Percentiles rank a stretch among this genome's conserved stretches.
phyloP scores from a whole-genome alignment of 2,329 filamentous ascomycete species.

The Monosporascus sp. region DNA sequence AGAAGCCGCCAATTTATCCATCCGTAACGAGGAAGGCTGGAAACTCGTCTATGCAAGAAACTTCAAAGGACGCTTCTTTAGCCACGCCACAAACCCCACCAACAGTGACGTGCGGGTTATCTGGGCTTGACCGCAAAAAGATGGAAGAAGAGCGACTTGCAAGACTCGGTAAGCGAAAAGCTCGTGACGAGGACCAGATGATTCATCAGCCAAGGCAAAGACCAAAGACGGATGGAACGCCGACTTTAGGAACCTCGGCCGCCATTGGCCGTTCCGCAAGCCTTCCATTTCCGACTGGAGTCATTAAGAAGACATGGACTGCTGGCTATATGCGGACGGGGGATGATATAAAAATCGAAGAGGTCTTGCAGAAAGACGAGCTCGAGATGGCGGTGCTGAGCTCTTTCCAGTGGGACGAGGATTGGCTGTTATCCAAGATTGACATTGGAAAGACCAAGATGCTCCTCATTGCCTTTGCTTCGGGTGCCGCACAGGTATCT shows the following conservation, averaged over 20 bases:
- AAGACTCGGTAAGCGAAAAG: conserved; percentile 59
- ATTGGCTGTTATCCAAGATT: conserved; percentile 73
- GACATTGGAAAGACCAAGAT: conserved; percentile 55
- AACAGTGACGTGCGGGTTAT: conserved; percentile 6
- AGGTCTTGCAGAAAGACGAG: conserved; percentile 69
- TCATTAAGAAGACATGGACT: conserved; percentile 78
- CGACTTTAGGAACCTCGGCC: background rate
- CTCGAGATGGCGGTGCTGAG: conserved; percentile 77
- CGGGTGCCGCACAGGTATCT: conserved; percentile 46
- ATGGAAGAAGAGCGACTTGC: conserved; percentile 84
- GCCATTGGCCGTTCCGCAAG: background rate
- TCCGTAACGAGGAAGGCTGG: conserved; percentile 13
- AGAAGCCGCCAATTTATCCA: conserved; percentile 15
- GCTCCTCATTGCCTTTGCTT: conserved; percentile 54
- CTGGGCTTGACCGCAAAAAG: conserved; percentile 64
- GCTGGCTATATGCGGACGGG: conserved; percentile 53
- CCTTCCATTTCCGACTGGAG: conserved; percentile 50
- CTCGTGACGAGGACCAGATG: conserved; percentile 13
- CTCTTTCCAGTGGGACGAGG: conserved; percentile 79
- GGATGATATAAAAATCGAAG: conserved; percentile 82
- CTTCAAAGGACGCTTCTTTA: background rate
- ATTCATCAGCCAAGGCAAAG: conserved; percentile 10
- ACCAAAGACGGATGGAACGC: conserved; percentile 9
- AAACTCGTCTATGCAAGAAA: background rate
- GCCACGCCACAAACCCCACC: conserved; percentile 4